A percentile compares a stretch with the other conserved stretches of the same genome.
phyloP scores from a whole-genome alignment of 2,329 filamentous ascomycete species.

The Trichoderma sp. region DNA sequence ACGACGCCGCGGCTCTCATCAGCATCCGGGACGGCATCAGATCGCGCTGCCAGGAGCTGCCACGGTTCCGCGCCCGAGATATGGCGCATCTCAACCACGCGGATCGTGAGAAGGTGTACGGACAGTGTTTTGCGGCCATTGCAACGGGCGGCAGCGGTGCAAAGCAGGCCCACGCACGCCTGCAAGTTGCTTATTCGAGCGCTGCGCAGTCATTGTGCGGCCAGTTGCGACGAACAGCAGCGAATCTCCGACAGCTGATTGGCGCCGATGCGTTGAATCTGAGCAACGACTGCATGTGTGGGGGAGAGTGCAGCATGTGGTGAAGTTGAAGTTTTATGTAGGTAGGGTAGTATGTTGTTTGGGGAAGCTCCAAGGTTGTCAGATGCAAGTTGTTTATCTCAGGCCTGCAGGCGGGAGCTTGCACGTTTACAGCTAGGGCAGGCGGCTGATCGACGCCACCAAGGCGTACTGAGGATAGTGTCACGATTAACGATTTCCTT shows the following conservation, averaged over 20 bases:
- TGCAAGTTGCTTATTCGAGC: constrained; percentile 4
- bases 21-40: not conserved
- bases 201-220: constrained; percentile 2
- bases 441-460: not conserved
- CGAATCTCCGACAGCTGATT: not conserved
- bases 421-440: not conserved
- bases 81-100: constrained; percentile 2
- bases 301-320: not conserved
- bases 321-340: not conserved
- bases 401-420: not conserved
- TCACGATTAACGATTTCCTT: not conserved
- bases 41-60: not conserved
- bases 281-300: constrained; percentile 3
- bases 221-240: constrained; percentile 6
- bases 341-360: too few relatives aligned
- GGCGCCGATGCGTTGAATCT: not conserved
- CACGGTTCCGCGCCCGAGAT: not conserved
- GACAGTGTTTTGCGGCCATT: not conserved
- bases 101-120: not conserved
- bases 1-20: not conserved
- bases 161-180: not conserved
- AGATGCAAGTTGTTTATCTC: not conserved
- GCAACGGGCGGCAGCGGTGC: not conserved
- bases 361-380: not conserved
- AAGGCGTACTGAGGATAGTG: not conserved